Percentiles rank a stretch among this genome's conserved stretches.
Evolutionary conservation across 1,284 basidiomycete species (phyloP).

Genomic region (Heterobasidion irregulare): DNA sequence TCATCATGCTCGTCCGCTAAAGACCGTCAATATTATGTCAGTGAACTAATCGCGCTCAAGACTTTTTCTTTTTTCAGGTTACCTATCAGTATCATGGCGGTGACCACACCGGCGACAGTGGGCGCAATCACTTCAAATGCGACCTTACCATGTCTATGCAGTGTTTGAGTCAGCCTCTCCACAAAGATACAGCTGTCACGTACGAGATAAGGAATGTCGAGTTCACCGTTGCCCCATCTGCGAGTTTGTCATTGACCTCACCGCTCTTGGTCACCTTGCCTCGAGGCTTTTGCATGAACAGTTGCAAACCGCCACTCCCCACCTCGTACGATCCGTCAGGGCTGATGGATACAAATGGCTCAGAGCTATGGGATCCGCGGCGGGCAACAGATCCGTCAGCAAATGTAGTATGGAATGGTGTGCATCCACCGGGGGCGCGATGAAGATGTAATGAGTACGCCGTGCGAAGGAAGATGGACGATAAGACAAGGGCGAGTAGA

Average conservation of each 20-base stretch:
- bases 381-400: background rate
- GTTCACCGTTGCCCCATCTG: slow-evolving; percentile 33
- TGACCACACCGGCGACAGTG: slow-evolving; percentile 26
- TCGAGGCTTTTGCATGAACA: slow-evolving; percentile 26
- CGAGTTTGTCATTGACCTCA: slow-evolving; percentile 26
- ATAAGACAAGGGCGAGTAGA: no score
- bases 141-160: slow-evolving; percentile 26
- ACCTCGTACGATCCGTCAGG: slow-evolving; percentile 23
- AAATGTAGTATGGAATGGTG: slow-evolving; percentile 1
- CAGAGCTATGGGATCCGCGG: background rate
- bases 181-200: slow-evolving; percentile 1
- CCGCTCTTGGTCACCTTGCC: slow-evolving; percentile 23
- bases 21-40: background rate
- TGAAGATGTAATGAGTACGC: background rate
- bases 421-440: background rate
- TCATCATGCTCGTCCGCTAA: slow-evolving; percentile 29
- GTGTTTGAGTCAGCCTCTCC: background rate
- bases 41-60: background rate
- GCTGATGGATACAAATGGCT: slow-evolving; percentile 25
- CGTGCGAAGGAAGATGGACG: no score
- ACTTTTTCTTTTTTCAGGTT: slow-evolving; percentile 1
- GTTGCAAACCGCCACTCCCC: slow-evolving; percentile 21
- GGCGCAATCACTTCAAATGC: slow-evolving; percentile 27
- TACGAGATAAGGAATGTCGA: slow-evolving; percentile 31
- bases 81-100: slow-evolving; percentile 33